Percentiles rank a stretch among this genome's conserved stretches.
Conservation (phyloP, 257 asterid species). For the Salvia miltiorrhiza region DNA sequence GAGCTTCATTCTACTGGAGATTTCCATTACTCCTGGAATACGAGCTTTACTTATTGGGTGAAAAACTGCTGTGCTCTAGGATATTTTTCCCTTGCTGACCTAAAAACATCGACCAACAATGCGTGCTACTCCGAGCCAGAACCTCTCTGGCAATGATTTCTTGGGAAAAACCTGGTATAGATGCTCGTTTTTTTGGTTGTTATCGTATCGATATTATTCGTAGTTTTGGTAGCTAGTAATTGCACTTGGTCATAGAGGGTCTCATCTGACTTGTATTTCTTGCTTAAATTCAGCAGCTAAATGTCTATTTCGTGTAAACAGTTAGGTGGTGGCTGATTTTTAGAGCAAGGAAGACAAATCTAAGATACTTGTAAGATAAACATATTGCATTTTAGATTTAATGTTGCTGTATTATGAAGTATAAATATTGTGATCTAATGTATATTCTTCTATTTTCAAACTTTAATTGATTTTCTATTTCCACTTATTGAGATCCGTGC, state of each 20-base stretch:
- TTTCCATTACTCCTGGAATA: neutral
- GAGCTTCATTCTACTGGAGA: slow-evolving; percentile 10
- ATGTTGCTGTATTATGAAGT: neutral
- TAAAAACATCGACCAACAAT: neutral
- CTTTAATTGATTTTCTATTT: too few relatives aligned
- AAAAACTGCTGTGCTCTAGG: neutral
- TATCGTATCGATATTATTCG: neutral
- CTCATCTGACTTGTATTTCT: slow-evolving; percentile 11
- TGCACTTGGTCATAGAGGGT: slow-evolving; percentile 13
- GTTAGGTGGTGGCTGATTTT: slow-evolving; percentile 15
- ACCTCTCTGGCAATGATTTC: slow-evolving; percentile 7
- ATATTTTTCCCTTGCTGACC: neutral
- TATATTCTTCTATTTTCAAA: neutral
- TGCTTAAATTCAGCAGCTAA: slow-evolving; percentile 18
- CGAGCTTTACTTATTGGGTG: neutral
- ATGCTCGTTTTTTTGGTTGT: slow-evolving; percentile 21
- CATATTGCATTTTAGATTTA: neutral
- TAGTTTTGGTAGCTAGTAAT: slow-evolving; percentile 10
- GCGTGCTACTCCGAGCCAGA: neutral
- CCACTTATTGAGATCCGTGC: too few relatives aligned
- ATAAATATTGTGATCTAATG: neutral
- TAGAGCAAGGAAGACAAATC: slow-evolving; percentile 11
- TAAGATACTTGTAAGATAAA: slow-evolving; percentile 15
- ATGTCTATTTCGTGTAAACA: slow-evolving; percentile 15
- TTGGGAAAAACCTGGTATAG: neutral